Conservation (phyloP, 495 filamentous ascomycete genomes). For the Aspergillus coremiiformis region DNA sequence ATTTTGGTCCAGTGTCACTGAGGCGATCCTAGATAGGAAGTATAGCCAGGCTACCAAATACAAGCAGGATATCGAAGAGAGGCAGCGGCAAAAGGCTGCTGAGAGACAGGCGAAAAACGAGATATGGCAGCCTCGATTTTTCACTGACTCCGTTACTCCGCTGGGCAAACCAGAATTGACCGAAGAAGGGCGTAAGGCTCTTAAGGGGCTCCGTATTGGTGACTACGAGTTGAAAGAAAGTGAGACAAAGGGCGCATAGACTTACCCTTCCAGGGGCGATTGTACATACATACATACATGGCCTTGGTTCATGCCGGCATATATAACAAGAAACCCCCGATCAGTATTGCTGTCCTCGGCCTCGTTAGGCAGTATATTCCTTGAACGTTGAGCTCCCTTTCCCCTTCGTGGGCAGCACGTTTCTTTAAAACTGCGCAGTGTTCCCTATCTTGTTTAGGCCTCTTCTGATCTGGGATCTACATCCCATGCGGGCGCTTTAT, state of each 20-base stretch:
- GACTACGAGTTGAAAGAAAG: slow-evolving; percentile 51
- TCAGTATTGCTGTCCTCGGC: neutral
- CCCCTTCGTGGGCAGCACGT: neutral
- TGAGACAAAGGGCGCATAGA: slow-evolving; percentile 36
- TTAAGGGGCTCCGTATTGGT: slow-evolving; percentile 58
- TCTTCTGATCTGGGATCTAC: neutral
- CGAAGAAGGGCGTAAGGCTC: slow-evolving; percentile 62
- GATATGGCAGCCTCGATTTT: slow-evolving; percentile 85
- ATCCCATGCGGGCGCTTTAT: no score
- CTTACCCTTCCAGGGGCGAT: slow-evolving; percentile 1
- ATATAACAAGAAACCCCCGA: neutral
- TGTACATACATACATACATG: slow-evolving; percentile 4
- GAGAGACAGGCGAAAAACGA: slow-evolving; percentile 58
- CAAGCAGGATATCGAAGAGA: slow-evolving; percentile 88
- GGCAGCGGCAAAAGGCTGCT: slow-evolving; percentile 76
- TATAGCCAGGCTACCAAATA: slow-evolving; percentile 74
- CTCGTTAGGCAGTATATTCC: no score
- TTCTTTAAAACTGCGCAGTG: neutral
- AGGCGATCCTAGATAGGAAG: slow-evolving; percentile 78
- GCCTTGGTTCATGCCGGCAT: slow-evolving; percentile 1
- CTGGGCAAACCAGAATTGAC: slow-evolving; percentile 73
- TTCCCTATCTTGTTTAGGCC: neutral
- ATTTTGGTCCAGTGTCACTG: slow-evolving; percentile 81
- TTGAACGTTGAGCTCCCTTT: neutral
- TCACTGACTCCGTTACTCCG: slow-evolving; percentile 64